A percentile compares a stretch with the other conserved stretches of the same genome.
These are phyloP conservation scores for Pascua sp. DNA, from an alignment of 1,284 basidiomycete genomes.

Conservation along the genomic window DNA sequence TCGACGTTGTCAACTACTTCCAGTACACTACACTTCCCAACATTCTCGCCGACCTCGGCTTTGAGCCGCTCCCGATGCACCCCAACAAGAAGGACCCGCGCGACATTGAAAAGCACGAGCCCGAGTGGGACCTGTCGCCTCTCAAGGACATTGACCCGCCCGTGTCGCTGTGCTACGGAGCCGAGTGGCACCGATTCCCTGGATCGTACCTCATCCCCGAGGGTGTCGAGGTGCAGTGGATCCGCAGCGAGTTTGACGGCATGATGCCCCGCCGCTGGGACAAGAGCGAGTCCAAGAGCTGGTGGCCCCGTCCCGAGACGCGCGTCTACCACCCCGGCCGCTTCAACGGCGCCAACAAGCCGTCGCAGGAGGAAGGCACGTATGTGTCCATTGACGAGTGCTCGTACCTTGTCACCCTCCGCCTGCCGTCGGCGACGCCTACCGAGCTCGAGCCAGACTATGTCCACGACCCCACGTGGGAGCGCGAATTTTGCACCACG, in stretches of 20 bases:
- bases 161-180: constrained; percentile 79
- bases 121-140: constrained; percentile 65
- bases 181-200: constrained; percentile 96
- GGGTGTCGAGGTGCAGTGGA: constrained; percentile 74
- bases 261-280: constrained; percentile 67
- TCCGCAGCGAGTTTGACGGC: constrained; percentile 85
- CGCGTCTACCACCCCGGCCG: constrained; percentile 58
- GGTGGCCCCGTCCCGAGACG: constrained; percentile 67
- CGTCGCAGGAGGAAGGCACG: constrained; percentile 61
- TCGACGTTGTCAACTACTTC: constrained; percentile 69
- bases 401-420: constrained; percentile 81
- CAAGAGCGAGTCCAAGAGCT: constrained; percentile 28
- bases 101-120: constrained; percentile 26
- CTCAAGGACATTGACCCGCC: constrained; percentile 61
- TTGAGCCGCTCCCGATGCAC: constrained; percentile 47
- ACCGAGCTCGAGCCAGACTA: constrained; percentile 74
- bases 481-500: constrained; percentile 66
- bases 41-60: constrained; percentile 70
- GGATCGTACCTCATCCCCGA: constrained; percentile 83
- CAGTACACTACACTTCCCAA: constrained; percentile 75
- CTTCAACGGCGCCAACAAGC: constrained; percentile 84
- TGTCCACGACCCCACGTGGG: constrained; percentile 57
- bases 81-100: constrained; percentile 52
- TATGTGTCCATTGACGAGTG: constrained; percentile 75
- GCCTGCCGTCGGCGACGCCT: constrained; percentile 66